Conservation (phyloP, 1,284 basidiomycete genomes). For the Pterulicium gracile region DNA sequence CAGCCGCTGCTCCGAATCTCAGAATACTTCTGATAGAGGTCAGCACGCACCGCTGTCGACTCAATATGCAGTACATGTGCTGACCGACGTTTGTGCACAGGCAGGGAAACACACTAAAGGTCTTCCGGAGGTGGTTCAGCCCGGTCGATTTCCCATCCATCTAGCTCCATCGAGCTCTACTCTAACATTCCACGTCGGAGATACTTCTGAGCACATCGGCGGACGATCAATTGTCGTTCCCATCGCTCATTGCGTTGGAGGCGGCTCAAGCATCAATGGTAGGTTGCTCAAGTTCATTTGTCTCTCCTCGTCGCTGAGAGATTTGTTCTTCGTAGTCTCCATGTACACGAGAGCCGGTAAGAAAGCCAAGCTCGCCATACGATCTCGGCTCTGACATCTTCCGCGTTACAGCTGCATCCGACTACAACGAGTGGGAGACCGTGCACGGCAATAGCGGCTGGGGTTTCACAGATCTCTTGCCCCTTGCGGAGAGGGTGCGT, state of each 20-base stretch:
- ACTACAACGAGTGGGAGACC: conserved; percentile 35
- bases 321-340: conserved; percentile 20
- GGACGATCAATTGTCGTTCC: conserved; percentile 31
- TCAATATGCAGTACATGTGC: not conserved
- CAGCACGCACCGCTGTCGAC: not conserved
- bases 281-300: conserved; percentile 31
- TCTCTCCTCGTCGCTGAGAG: conserved; percentile 22
- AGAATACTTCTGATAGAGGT: conserved; percentile 13
- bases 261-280: conserved; percentile 54
- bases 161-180: not conserved
- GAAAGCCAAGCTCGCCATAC: not conserved
- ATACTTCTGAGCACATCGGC: not conserved
- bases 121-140: not conserved
- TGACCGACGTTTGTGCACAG: not conserved
- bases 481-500: conserved; percentile 31
- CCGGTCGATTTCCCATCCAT: not conserved
- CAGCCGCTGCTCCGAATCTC: not conserved
- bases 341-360: conserved; percentile 21
- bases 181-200: not conserved
- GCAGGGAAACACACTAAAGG: not conserved
- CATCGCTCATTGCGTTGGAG: conserved; percentile 40
- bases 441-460: conserved; percentile 31
- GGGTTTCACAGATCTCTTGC: conserved; percentile 30
- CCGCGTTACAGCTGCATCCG: conserved; percentile 26
- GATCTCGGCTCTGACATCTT: not conserved